Evolutionary conservation across 345 rosid species (phyloP).

Genomic region (Lepidium didymum): DNA sequence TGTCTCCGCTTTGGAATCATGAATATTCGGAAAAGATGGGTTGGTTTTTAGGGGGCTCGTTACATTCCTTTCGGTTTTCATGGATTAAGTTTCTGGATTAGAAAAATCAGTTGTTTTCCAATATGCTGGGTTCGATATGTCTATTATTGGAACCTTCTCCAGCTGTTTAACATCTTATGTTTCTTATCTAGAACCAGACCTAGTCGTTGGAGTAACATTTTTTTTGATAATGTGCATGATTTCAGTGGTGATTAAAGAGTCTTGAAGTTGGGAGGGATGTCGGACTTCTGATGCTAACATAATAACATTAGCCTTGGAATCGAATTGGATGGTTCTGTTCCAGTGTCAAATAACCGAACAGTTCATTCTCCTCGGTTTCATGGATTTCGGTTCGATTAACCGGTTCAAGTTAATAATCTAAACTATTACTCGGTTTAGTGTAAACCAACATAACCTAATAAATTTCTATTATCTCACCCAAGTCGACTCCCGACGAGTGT

Average conservation of each 20-base stretch:
- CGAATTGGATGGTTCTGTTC: too few relatives aligned
- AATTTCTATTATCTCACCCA: too few relatives aligned
- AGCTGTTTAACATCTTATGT: conserved; percentile 20
- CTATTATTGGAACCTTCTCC: not conserved
- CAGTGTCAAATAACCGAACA: too few relatives aligned
- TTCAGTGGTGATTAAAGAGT: conserved; percentile 53
- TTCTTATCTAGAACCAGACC: conserved; percentile 38
- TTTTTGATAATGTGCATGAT: conserved; percentile 30
- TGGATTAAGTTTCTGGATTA: conserved; percentile 10
- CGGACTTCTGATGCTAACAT: conserved; percentile 26
- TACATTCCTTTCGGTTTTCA: not conserved
- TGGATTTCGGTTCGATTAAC: too few relatives aligned
- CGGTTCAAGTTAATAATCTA: too few relatives aligned
- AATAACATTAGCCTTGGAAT: too few relatives aligned
- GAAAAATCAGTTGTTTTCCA: not conserved
- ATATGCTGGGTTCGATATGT: not conserved
- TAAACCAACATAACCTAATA: too few relatives aligned
- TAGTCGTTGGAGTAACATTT: conserved; percentile 26
- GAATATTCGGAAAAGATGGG: not conserved
- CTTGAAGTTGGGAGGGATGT: conserved; percentile 52
- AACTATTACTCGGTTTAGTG: too few relatives aligned
- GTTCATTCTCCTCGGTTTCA: too few relatives aligned
- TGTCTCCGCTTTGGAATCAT: not conserved
- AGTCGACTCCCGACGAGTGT: too few relatives aligned
- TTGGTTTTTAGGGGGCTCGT: not conserved